Base-by-base conservation (phyloP, 768 basidiomycete species). In the Amyloporia xantha region DNA sequence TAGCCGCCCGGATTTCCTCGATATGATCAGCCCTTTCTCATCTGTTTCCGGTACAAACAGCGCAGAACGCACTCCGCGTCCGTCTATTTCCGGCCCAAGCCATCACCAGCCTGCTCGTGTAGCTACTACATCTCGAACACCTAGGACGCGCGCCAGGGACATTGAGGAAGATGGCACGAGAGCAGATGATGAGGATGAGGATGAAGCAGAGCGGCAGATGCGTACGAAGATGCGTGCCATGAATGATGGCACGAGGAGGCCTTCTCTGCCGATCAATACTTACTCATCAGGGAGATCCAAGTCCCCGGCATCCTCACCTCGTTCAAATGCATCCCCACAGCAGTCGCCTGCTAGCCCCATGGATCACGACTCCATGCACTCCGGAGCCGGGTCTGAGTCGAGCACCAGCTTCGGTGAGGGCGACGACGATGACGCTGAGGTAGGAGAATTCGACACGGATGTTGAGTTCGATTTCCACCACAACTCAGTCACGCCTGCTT, bases 31-130 rank as follows among this genome's bases (percentile, higher is more conserved):
- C 40, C 73, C 71, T 0, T 68, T 76, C 50, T 62, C 66, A 2
- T 55, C 63, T 20, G 44, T 61, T 19, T 36, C 54, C 3, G 56
- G 49, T 20, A 49, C 58, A 10, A n/a, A 50, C 36, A 68, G 66
- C 30, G 41, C 64, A 17, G 72, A 76, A 54, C 68, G 65, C 30
- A 75, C 75, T 0, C 74, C 75, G 4, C 72, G 75, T 35, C 70
- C 68, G 9, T 75, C 75, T 21, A 57, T 75, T 27, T 68, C 66
- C 0, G 41, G 50, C 5, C 23, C 54, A 11, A 46, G 47, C 41
- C 27, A 10, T 12, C 12, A 10, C 11, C 19, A n/a, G 24, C 17
- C 19, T 51, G 38, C 62, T 13, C 47, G 49, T 54, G 46, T 46
- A 24, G 35, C 53, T 39, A 41, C 30, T 38, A 54, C 60, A 51